Evolutionary conservation across 2,329 filamentous ascomycete species (phyloP).

Genomic region (Xylariaceae sp.): DNA sequence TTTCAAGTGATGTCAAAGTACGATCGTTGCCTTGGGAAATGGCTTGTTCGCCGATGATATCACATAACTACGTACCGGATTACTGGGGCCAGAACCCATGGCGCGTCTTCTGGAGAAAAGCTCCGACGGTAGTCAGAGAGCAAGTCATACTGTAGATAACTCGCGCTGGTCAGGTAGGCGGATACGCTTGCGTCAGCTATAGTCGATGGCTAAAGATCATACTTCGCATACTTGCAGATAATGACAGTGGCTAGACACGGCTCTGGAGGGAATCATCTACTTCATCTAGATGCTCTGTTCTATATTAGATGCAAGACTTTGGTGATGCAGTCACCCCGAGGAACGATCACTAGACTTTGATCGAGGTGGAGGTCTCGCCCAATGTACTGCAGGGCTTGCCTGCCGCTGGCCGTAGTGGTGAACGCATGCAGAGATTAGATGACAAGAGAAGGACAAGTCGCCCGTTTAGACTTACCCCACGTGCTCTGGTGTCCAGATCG

Average conservation of each 20-base stretch:
- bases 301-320: background rate
- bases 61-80: background rate
- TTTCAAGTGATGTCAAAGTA: too few species aligned
- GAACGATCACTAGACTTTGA: too few species aligned
- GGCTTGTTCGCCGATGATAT: background rate
- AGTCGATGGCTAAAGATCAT: slow-evolving; percentile 5
- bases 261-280: slow-evolving; percentile 7
- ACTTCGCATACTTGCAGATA: slow-evolving; percentile 6
- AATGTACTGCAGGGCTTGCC: background rate
- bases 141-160: background rate
- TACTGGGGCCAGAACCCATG: too few species aligned
- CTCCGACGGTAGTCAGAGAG: too few species aligned
- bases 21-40: too few species aligned
- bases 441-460: slow-evolving; percentile 2
- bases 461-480: slow-evolving; percentile 11
- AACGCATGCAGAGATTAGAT: slow-evolving; percentile 17
- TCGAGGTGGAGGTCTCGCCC: background rate
- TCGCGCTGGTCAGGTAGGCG: too few species aligned
- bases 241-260: slow-evolving; percentile 14
- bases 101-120: background rate
- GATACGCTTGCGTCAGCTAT: background rate
- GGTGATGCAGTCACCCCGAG: too few species aligned
- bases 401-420: slow-evolving; percentile 10
- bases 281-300: slow-evolving; percentile 7
- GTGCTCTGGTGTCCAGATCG: slow-evolving; percentile 14